phyloP scores from a whole-genome alignment of 495 filamentous ascomycete genomes.

The Elasticomyces elasticus region DNA sequence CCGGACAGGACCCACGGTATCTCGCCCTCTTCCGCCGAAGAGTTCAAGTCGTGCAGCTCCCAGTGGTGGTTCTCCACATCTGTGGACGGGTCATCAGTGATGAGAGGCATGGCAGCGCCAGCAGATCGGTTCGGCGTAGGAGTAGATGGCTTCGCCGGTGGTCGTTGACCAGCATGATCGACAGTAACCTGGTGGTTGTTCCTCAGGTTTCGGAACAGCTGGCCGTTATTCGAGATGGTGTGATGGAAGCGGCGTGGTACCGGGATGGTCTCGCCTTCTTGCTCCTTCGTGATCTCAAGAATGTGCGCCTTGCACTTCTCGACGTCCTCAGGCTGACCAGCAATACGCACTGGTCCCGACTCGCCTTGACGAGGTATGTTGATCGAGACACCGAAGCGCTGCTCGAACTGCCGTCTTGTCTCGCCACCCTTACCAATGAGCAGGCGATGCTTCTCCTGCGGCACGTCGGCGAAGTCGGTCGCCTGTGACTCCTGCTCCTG shows the following conservation, averaged over 20 bases:
- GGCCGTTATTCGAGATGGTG: constrained; percentile 73
- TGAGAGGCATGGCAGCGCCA: constrained; percentile 61
- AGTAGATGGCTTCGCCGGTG: constrained; percentile 55
- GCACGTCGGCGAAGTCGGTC: constrained; percentile 64
- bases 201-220: constrained; percentile 78
- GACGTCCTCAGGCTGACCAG: constrained; percentile 65
- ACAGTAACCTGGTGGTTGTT: constrained; percentile 78
- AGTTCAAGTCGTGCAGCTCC: constrained; percentile 55
- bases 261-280: constrained; percentile 74
- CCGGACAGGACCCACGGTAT: constrained; percentile 91
- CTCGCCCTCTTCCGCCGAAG: constrained; percentile 44
- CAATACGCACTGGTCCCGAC: constrained; percentile 72
- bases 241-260: constrained; percentile 77
- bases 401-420: constrained; percentile 72
- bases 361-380: constrained; percentile 72
- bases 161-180: constrained; percentile 70
- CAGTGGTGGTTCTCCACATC: constrained; percentile 61
- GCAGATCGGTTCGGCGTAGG: constrained; percentile 38
- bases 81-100: constrained; percentile 66
- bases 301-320: constrained; percentile 81
- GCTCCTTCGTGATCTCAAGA: constrained; percentile 65
- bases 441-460: constrained; percentile 75
- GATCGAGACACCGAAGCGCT: constrained; percentile 76
- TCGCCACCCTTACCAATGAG: constrained; percentile 90
- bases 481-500: constrained; percentile 68